Conservation (phyloP, 768 basidiomycete species). For the Artomyces pyxidatus region DNA sequence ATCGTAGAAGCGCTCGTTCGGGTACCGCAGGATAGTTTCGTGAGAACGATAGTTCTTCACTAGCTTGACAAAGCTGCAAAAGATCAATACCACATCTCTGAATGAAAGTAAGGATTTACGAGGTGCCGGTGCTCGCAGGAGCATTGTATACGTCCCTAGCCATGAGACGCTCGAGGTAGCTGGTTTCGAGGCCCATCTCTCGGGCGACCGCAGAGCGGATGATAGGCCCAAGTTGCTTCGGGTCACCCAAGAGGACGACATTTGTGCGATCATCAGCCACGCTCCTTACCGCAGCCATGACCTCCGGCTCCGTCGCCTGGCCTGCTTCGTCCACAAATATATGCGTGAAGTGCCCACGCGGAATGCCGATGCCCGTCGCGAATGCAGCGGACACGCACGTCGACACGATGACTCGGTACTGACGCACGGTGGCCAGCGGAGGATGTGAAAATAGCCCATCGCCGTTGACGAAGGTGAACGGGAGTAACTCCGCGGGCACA, state of each 20-base stretch:
- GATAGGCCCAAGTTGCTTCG: constrained; percentile 64
- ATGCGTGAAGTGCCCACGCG: constrained; percentile 55
- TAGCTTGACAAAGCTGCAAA: constrained; percentile 49
- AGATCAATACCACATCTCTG: not conserved
- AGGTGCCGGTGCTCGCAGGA: constrained; percentile 9
- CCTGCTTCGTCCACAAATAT: constrained; percentile 70
- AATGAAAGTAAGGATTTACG: constrained; percentile 7
- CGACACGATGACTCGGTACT: constrained; percentile 47
- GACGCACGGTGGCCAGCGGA: constrained; percentile 26
- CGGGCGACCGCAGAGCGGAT: constrained; percentile 50
- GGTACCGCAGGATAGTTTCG: constrained; percentile 47
- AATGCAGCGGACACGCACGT: constrained; percentile 61
- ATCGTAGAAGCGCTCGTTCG: constrained; percentile 53
- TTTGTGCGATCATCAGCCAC: constrained; percentile 46
- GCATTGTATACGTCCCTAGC: constrained; percentile 26
- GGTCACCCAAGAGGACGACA: constrained; percentile 60
- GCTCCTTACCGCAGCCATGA: constrained; percentile 53
- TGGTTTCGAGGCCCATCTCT: constrained; percentile 46
- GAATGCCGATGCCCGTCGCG: constrained; percentile 45
- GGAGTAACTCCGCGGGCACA: constrained; percentile 30
- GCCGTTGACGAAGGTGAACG: constrained; percentile 31
- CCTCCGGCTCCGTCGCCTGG: constrained; percentile 64
- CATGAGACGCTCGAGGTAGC: constrained; percentile 51
- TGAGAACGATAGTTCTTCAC: constrained; percentile 63
- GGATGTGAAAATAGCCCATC: constrained; percentile 40